Base-by-base conservation (phyloP, 1,284 basidiomycete species). In the Pulveroboletus sp. region DNA sequence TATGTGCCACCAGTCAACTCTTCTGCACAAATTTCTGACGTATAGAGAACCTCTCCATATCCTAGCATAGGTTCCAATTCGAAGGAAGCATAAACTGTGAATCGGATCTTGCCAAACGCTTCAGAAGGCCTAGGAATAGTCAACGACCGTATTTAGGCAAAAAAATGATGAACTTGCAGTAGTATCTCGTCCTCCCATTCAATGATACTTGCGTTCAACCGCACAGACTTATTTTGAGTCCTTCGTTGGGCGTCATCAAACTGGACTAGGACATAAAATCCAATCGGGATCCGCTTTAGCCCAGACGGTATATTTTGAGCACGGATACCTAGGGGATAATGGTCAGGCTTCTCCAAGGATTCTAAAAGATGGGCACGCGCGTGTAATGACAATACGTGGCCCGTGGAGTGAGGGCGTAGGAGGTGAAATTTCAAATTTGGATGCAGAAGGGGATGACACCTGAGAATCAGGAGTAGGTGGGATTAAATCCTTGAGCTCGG, bases 61-160 rank as follows among this genome's bases (percentile, higher is more conserved):
- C 59, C 59, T 26, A 52, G 17, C n/a, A 55, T 50, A 2, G 42
- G 57, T 14, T 36, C 24, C 12, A 47, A 20, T 29, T 59, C 58
- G 25, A 49, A 59, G 10, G 57, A 54, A 8, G 58, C 47, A 33
- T 33, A 53, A 11, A 59, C 42, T 11, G 33, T 31, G 33, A 59
- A 12, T 44, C 18, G 49, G 17, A 59, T 46, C 10, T 31, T 49
- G 26, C 6, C 31, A 20, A 17, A 46, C 2, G 5, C 3, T 9
- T 58, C 15, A 5, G 35, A 52, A 14, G 57, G 44, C 15, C 57
- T 58, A 26, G 22, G 36, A 18, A 35, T 7, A 28, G 31, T 31
- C 12, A 47, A n/a, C 24, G 4, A 7, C 9, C 15, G 6, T 25
- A 9, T 6, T 3, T 22, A 10, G 24, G 12, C 33, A 25, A 14